Evolutionary conservation across 1,284 basidiomycete genomes (phyloP), one percentile per base, ranked within the genome.

Genomic region (Lentinula novae-zelandiae): DNA sequence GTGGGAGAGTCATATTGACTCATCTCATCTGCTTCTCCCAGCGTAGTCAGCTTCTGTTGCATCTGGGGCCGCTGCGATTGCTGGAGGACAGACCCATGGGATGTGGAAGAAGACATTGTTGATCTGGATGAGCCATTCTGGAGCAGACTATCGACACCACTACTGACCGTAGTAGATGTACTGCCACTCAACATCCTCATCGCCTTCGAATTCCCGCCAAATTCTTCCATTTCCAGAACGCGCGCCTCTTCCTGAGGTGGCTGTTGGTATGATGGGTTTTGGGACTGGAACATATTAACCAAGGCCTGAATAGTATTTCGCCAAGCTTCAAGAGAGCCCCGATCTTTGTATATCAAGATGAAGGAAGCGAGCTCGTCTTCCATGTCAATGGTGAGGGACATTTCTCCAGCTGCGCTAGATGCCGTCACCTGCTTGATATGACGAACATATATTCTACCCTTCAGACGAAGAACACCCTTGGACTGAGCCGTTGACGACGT

Each of bases 351-450:
- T 68, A 93, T 89, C 57, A 99, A 83, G 68, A 97, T 94, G 75
- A 99, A 98, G 50, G 90, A 91, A 65, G 97, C 95, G 58, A 97
- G 79, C 70, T 96, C 94, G 70, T 98, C 94, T 73, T 96, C 92
- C 92, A 98, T 95, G 68, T 93, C 89, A 69, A 98, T 95, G 5
- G 93, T 96, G 65, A 98, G 79, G 68, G 89, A 93, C 75, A 95
- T 82, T 73, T 96, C 93, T 46, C 87, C 87, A 3, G 84, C 80
- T 1, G 88, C 84, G 2, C 86, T 88, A 31, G 88, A 87, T 62
- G 94, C 90, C 17, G 87, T 85, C 51, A 98, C 90, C 57, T 89
- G 86, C 66, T 89, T 89, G 74, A 98, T 96, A 73, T 98, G 95
- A 38, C 90, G 84, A 53, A 98, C 89, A 73, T 95, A 98, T 67